Percentiles rank a stretch among this genome's conserved stretches.
Conservation (phyloP, 2,329 filamentous ascomycete genomes). For the Pestalotiopsis sp. region DNA sequence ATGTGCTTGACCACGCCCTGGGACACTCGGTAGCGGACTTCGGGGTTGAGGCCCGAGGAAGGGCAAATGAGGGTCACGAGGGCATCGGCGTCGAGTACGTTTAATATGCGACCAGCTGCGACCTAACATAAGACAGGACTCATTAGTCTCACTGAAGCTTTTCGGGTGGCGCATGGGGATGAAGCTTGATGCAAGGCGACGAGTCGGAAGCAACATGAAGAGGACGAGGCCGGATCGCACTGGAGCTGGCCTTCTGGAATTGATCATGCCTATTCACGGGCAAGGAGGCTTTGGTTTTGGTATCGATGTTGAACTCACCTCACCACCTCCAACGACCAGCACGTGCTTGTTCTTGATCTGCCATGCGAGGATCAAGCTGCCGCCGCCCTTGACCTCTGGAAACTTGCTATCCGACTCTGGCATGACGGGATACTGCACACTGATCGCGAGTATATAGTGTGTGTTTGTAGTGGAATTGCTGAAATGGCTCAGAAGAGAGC, state of each 20-base stretch:
- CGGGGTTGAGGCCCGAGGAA: conserved; percentile 77
- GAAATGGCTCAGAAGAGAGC: background rate
- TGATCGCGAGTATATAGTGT: conserved; percentile 16
- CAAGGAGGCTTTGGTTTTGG: conserved; percentile 9
- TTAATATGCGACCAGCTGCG: conserved; percentile 89
- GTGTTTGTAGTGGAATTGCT: background rate
- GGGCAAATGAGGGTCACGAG: conserved; percentile 86
- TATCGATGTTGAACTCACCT: conserved; percentile 60
- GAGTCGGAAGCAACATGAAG: background rate
- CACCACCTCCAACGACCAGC: conserved; percentile 91
- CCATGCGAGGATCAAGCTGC: conserved; percentile 94
- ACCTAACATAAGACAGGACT: conserved; percentile 62
- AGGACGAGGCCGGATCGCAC: background rate
- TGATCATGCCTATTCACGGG: background rate
- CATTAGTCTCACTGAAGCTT: background rate
- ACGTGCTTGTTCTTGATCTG: conserved; percentile 88
- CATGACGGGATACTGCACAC: conserved; percentile 14
- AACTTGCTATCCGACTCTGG: conserved; percentile 49
- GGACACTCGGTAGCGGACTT: conserved; percentile 81
- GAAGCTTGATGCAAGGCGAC: background rate
- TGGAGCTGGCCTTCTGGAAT: background rate
- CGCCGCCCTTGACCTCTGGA: conserved; percentile 84
- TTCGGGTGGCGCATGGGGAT: background rate
- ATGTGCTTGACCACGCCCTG: conserved; percentile 77
- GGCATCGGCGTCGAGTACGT: conserved; percentile 90